Evolutionary conservation across 768 basidiomycete genomes (phyloP), one percentile per base, ranked within the genome.

Genomic region (Crassisporium funariophilum): DNA sequence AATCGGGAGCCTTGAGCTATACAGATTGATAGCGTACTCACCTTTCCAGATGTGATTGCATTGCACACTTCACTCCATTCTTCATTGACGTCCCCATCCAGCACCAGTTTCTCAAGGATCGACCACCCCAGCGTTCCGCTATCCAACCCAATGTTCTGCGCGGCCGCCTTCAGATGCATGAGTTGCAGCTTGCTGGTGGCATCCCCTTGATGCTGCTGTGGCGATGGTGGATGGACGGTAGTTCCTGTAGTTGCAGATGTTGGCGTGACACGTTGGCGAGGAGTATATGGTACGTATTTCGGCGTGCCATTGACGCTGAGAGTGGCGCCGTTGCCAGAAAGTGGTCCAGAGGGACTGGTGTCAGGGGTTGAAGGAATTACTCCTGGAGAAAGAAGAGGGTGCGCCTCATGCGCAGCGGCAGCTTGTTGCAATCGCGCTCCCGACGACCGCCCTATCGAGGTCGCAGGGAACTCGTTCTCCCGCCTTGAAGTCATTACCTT

Each of bases 211-310:
- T 70, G 69, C 12, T 71, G 71, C 27, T 74, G 76, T 44, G 72
- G 75, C 20, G 73, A 71, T 12, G 75, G 60, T 0, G 80, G 68
- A 44, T 75, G 54, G 56, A 75, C 47, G 59, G 78, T 77, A 3
- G 80, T 77, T 20, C 76, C 76, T 9, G 79, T 75, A 9, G 78
- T 73, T 10, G 74, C 64, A 7, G 73, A 71, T 13, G 74, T 66
- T 15, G 73, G 65, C 12, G 69, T 59, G 19, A 70, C 65, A 35
- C 85, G 81, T 34, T 89, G 88, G 17, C 84, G 69, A 1, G 89
- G 88, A 1, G 87, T 91, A 54, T 91, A 91, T 2, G 88, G 83
- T 2, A 86, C 78, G 68, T 91, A 91, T 50, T 76, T 75, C 9
- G 81, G 72, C 3, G 52, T 56, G 10, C 52, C 61, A 44, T 50